Evolutionary conservation across 306 rosid species (phyloP), one percentile per base, ranked within the genome.

Genomic region (Inga oerstediana): DNA sequence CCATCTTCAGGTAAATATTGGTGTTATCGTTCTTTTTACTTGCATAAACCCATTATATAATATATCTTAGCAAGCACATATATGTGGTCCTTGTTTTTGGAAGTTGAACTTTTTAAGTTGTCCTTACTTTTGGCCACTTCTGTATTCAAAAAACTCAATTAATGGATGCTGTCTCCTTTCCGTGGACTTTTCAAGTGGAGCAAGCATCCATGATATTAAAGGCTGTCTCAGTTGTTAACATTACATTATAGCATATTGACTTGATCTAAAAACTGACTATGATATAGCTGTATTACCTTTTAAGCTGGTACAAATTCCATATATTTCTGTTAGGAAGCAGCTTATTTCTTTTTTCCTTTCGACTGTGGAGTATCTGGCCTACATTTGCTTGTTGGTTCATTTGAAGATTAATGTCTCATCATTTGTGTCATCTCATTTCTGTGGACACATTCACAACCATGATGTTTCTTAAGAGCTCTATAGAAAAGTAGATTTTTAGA

Each of bases 1-100:
- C 91, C 92, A n/a, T 87, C 88, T 77, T 93, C 97, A 66, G 97
- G 97, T 93, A 81, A 86, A 78, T 74, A 75, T 54, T 80, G 48
- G 39, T 20, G 39, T 24, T 65, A 3, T 64, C 54, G 64, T 37
- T 61, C 39, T 70, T 64, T 43, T 32, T 76, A 78, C 61, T 68
- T 62, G 34, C 72, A 32, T 2, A 35, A 27, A 20, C 68, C 44
- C 68, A 78, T 27, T 43, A 54, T 43, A 35, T 34, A 68, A 72
- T 22, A 58, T 49, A 19, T 78, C 66, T 78, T 69, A 74, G 72
- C 37, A 45, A 59, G n/a, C 16, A 69, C 43, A 6, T 59, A 61
- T 72, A 41, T 37, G 72, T 75, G 37, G 27, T 52, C 75, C 62
- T 17, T 46, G 74, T 35, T 27, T 80, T 44, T 67, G 59, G 66